These are phyloP conservation scores for Boletus coccyginus DNA, from an alignment of 768 basidiomycete species.

Conservation along the genomic window DNA sequence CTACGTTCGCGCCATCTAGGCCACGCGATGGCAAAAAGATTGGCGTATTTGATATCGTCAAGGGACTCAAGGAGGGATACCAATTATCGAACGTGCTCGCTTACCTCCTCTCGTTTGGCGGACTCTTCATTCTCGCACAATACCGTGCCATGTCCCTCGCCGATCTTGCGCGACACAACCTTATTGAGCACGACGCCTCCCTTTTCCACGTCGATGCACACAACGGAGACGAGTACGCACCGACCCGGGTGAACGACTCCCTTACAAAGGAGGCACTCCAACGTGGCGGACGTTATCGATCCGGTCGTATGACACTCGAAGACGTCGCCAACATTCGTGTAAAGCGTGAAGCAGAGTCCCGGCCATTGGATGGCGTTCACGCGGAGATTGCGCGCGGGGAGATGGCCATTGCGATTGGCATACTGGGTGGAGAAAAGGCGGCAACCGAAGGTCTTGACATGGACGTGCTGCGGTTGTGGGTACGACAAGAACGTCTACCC, in stretches of 20 bases:
- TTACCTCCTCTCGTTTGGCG: slow-evolving; percentile 45
- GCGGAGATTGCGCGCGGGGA: slow-evolving; percentile 66
- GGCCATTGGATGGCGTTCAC: slow-evolving; percentile 43
- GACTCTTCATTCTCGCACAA: slow-evolving; percentile 41
- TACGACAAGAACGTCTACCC: slow-evolving; percentile 51
- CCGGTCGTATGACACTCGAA: slow-evolving; percentile 29
- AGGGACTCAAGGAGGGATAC: slow-evolving; percentile 50
- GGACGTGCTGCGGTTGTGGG: slow-evolving; percentile 49
- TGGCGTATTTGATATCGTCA: slow-evolving; percentile 37
- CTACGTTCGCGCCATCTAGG: slow-evolving; percentile 31
- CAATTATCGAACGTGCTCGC: slow-evolving; percentile 48
- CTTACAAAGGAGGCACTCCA: slow-evolving; percentile 40
- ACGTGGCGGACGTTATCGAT: slow-evolving; percentile 30
- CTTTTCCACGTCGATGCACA: slow-evolving; percentile 50
- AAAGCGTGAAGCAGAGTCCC: slow-evolving; percentile 46
- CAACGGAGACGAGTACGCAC: slow-evolving; percentile 44
- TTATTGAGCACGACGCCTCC: slow-evolving; percentile 59
- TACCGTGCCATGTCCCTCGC: slow-evolving; percentile 34
- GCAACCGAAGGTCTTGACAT: slow-evolving; percentile 42
- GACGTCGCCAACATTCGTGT: slow-evolving; percentile 50
- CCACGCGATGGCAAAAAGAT: slow-evolving; percentile 53
- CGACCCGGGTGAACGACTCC: slow-evolving; percentile 34
- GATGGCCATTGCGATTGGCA: slow-evolving; percentile 60
- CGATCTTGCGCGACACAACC: slow-evolving; percentile 46
- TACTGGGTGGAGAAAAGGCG: slow-evolving; percentile 37